Evolutionary conservation across 2,329 filamentous ascomycete genomes (phyloP).

Genomic region (Cytospora paraplurivora): DNA sequence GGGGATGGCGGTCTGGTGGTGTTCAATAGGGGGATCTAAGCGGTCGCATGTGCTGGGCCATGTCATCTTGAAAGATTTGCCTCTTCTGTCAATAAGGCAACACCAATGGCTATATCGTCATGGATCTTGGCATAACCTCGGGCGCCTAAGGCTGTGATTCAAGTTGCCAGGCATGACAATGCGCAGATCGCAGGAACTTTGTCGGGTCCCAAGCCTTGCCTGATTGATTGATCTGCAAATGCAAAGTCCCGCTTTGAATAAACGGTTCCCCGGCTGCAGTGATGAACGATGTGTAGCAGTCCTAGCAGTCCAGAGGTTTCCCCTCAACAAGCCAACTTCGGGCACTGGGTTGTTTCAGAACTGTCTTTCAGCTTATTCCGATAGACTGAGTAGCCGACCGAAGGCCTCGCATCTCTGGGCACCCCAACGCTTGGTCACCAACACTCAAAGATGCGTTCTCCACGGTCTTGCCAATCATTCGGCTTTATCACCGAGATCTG

Average conservation of each 20-base stretch:
- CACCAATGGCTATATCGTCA: background rate
- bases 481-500: background rate
- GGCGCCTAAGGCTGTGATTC: slow-evolving; percentile 1
- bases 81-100: background rate
- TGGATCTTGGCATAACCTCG: background rate
- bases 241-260: background rate
- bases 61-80: background rate
- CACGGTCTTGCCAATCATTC: background rate
- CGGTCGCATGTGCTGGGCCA: background rate
- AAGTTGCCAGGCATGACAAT: slow-evolving; percentile 21
- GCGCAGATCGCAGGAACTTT: slow-evolving; percentile 26
- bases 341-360: slow-evolving; percentile 13
- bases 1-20: slow-evolving; percentile 83
- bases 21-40: slow-evolving; percentile 90
- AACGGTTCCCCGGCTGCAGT: slow-evolving; percentile 8
- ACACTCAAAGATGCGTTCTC: background rate
- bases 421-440: background rate
- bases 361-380: slow-evolving; percentile 10
- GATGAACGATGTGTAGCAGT: slow-evolving; percentile 14
- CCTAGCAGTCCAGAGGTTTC: slow-evolving; percentile 1
- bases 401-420: too few relatives aligned
- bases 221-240: slow-evolving; percentile 30
- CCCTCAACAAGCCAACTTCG: slow-evolving; percentile 8
- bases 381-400: background rate
- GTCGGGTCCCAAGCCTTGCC: slow-evolving; percentile 36